These are phyloP conservation scores for Saccharomyces eubayanus DNA, from an alignment of 805 yeast species.

Conservation along the genomic window DNA sequence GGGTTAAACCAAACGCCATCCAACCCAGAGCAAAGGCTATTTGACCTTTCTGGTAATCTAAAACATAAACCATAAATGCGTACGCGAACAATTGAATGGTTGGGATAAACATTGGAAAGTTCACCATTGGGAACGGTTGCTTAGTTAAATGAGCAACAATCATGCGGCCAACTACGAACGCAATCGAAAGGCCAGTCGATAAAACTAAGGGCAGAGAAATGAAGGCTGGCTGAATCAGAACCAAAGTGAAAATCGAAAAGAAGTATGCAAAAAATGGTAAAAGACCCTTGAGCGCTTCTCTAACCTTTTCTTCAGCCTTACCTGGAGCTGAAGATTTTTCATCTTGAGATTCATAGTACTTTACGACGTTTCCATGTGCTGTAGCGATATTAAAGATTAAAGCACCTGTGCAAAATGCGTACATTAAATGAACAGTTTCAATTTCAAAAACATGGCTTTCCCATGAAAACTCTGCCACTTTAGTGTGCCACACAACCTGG, in stretches of 20 bases:
- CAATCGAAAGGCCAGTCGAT: constrained; percentile 68
- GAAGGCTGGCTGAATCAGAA: constrained; percentile 42
- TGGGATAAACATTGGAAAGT: constrained; percentile 68
- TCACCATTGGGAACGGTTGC: constrained; percentile 66
- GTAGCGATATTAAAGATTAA: constrained; percentile 59
- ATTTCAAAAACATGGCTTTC: constrained; percentile 22
- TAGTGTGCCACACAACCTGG: constrained; percentile 48
- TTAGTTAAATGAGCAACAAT: constrained; percentile 79
- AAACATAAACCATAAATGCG: constrained; percentile 20
- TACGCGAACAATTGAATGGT: constrained; percentile 36
- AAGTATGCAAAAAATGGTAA: constrained; percentile 63
- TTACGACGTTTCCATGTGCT: constrained; percentile 55
- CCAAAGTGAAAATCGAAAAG: constrained; percentile 39
- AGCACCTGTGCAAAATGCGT: constrained; percentile 52
- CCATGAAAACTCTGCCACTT: constrained; percentile 20
- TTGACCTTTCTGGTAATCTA: constrained; percentile 31
- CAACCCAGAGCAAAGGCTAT: constrained; percentile 49
- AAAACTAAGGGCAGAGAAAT: constrained; percentile 51
- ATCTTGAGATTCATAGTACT: constrained; percentile 34
- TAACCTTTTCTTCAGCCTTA: constrained; percentile 11
- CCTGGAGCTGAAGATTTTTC: constrained; percentile 5
- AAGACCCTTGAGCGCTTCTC: constrained; percentile 45
- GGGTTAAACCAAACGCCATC: constrained; percentile 58
- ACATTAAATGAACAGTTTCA: constrained; percentile 38
- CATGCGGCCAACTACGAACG: constrained; percentile 83